A percentile compares a stretch with the other conserved stretches of the same genome.
phyloP scores from a whole-genome alignment of 345 rosid species.

The Salix dunnii region DNA sequence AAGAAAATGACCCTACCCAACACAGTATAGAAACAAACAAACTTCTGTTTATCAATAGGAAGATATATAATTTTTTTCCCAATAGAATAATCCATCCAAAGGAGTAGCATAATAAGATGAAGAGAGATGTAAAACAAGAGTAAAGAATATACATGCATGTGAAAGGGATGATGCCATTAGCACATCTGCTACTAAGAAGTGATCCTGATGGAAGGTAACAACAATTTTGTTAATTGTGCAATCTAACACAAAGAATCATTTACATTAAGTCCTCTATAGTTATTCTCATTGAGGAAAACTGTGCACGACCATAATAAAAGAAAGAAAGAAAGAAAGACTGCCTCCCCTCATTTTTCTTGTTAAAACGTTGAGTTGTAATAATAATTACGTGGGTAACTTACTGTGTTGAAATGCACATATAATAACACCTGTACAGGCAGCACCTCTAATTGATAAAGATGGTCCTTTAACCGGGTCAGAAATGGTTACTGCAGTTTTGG shows the following conservation, averaged over 20 bases:
- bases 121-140: neutral
- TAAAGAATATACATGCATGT: neutral
- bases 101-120: neutral
- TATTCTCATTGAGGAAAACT: neutral
- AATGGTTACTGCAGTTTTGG: neutral
- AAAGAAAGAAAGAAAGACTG: neutral
- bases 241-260: neutral
- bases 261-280: constrained; percentile 1
- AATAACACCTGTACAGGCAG: neutral
- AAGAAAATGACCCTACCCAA: neutral
- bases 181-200: neutral
- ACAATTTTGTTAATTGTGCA: neutral
- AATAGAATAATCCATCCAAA: neutral
- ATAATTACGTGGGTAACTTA: constrained; percentile 3
- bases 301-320: neutral
- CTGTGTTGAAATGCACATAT: constrained; percentile 1
- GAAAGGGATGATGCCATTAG: neutral
- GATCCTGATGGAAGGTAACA: neutral
- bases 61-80: neutral
- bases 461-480: neutral
- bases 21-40: neutral
- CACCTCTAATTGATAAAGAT: neutral
- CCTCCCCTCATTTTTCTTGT: neutral
- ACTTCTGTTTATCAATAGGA: neutral
- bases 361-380: neutral